Evolutionary conservation across 2,329 filamentous ascomycete genomes (phyloP).

Genomic region (Colletotrichum sp.): DNA sequence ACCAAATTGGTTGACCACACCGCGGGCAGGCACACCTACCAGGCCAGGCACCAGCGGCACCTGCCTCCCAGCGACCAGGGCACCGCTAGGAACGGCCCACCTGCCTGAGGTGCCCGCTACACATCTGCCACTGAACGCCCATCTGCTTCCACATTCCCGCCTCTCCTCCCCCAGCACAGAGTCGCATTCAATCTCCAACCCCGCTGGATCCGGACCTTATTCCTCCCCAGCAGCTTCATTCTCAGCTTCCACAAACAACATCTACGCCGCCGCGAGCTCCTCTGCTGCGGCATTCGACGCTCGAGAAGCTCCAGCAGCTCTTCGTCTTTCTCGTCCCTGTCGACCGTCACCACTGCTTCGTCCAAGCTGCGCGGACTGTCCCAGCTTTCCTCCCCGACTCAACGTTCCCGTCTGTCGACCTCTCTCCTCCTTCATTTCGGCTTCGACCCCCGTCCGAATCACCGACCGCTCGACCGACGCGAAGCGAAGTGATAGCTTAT

Average conservation of each 20-base stretch:
- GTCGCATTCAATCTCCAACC: conserved; percentile 11
- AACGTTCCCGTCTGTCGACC: background rate
- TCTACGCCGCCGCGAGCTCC: background rate
- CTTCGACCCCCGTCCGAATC: background rate
- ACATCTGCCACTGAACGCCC: background rate
- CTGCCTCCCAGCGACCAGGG: background rate
- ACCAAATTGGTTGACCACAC: background rate
- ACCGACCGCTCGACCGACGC: background rate
- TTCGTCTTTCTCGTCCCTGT: no score
- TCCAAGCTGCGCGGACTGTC: background rate
- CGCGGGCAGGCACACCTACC: background rate
- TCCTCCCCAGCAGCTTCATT: background rate
- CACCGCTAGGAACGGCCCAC: background rate
- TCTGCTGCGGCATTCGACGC: background rate
- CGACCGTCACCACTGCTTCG: background rate
- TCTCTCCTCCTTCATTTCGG: background rate
- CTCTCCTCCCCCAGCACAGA: background rate
- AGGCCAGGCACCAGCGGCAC: background rate
- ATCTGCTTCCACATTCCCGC: background rate
- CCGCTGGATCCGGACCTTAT: conserved; percentile 11
- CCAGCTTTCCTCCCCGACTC: background rate
- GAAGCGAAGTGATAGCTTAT: background rate
- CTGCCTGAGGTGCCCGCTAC: background rate
- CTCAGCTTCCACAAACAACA: background rate
- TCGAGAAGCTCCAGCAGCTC: background rate